phyloP scores from a whole-genome alignment of 345 rosid species.

The Noccaea caerulescens region DNA sequence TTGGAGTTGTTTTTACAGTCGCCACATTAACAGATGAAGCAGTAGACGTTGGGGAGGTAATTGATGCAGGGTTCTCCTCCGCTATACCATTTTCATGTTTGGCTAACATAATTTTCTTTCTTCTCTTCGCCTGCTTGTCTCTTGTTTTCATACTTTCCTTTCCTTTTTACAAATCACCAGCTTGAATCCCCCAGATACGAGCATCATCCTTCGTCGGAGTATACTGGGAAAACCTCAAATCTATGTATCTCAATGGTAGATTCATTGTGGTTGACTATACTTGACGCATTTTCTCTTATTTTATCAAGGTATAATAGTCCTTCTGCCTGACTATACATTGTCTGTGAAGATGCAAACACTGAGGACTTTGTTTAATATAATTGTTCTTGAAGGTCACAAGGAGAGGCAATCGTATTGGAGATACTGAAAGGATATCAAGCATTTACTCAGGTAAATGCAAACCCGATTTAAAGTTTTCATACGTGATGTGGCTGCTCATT shows the following conservation, averaged over 20 bases:
- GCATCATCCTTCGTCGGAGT: slow-evolving; percentile 59
- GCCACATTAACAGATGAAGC: slow-evolving; percentile 98
- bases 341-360: slow-evolving; percentile 12
- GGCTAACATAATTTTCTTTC: slow-evolving; percentile 9
- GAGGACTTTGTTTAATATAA: slow-evolving; percentile 43
- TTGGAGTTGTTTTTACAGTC: slow-evolving; percentile 91
- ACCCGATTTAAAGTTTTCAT: slow-evolving; percentile 23
- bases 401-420: slow-evolving; percentile 97
- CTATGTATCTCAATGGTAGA: slow-evolving; percentile 92
- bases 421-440: slow-evolving; percentile 98
- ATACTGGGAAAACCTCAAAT: slow-evolving; percentile 67
- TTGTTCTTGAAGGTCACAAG: slow-evolving; percentile 83
- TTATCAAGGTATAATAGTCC: slow-evolving; percentile 72
- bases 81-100: slow-evolving; percentile 21
- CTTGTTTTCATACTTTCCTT: slow-evolving; percentile 31
- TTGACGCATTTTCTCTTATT: slow-evolving; percentile 92
- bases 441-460: slow-evolving; percentile 83
- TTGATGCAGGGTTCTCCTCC: slow-evolving; percentile 32
- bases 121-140: slow-evolving; percentile 15
- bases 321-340: slow-evolving; percentile 27
- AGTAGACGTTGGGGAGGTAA: slow-evolving; percentile 90
- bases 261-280: slow-evolving; percentile 95
- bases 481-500: slow-evolving; percentile 29
- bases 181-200: slow-evolving; percentile 89
- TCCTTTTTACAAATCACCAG: slow-evolving; percentile 52